Base-by-base conservation (phyloP, 225 moss, liverwort and hornwort species). In the Asterella californica region DNA sequence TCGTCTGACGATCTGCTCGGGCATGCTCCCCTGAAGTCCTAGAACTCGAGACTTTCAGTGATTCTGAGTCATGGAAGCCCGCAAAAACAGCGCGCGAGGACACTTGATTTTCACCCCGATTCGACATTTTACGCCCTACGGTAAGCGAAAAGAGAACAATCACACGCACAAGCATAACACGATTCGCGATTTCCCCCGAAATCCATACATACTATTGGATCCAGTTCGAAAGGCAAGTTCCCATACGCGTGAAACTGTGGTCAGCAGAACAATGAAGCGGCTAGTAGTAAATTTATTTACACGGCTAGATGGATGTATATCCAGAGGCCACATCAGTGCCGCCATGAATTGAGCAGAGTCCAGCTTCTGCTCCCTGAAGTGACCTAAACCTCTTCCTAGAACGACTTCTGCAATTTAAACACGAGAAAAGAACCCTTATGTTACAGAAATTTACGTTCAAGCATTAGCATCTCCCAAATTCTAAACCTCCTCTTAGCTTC, bases 351-450 rank as follows among this genome's bases (percentile, higher is more conserved):
- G 69, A 70, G 42, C 42, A 74, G 74, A 74, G 74, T 29, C 52
- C 74, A 49, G 74, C 74, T 74, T 50, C 73, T 73, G 74, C 53
- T 74, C 74, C 74, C 52, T 74, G 74, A 74, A 27, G 74, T 74
- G 74, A 30, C 18, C 25, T 22, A 33, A 74, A 53, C 10, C 47
- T 71, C 48, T 71, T 21, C 47, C n/a, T 54, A 54, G 6, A 53
- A 27, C 53, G 48, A 54, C 32, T 74, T 27, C 21, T 72, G 18
- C 74, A 0, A 53, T 53, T 33, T n/a, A 71, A 25, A 54, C 29
- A 53, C 10, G 30, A 49, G 18, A 10, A 50, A 72, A 72, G n/a
- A 70, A 70, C 36, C 69, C 38, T 46, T 74, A 52, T 73, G 52
- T 71, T 74, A 74, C 52, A 74, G 29, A 74, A 50, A 17, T 74